phyloP scores from a whole-genome alignment of 257 asterid genomes.

The Petunia axillaris region DNA sequence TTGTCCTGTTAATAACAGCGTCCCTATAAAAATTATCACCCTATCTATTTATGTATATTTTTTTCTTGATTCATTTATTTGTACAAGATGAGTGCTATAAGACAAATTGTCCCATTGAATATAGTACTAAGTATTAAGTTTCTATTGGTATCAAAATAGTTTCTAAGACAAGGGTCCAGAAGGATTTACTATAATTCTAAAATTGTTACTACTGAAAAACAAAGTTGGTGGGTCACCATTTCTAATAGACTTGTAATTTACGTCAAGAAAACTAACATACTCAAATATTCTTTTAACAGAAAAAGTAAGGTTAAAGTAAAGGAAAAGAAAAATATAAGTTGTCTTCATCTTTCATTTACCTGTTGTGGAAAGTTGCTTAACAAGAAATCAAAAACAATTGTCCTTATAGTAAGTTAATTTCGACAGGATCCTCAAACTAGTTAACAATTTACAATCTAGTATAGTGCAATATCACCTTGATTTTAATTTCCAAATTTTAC shows the following conservation, averaged over 20 bases:
- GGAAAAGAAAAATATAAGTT: neutral
- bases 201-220: neutral
- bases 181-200: neutral
- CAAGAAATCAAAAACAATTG: neutral
- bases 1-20: conserved; percentile 17
- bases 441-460: neutral
- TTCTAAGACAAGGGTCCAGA: neutral
- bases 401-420: neutral
- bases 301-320: neutral
- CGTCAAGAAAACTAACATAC: neutral
- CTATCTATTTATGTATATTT: neutral
- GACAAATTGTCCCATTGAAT: conserved; percentile 5
- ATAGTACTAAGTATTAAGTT: neutral
- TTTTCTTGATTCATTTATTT: neutral
- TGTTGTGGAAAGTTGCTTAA: neutral
- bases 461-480: neutral
- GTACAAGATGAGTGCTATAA: neutral
- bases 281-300: neutral
- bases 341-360: neutral
- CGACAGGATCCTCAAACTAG: neutral
- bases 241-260: neutral
- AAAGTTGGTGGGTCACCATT: neutral
- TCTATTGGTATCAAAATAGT: neutral
- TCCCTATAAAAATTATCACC: neutral
- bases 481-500: neutral